Base-by-base conservation (phyloP, 2,329 filamentous ascomycete genomes). In the Talaromyces funiculosus region DNA sequence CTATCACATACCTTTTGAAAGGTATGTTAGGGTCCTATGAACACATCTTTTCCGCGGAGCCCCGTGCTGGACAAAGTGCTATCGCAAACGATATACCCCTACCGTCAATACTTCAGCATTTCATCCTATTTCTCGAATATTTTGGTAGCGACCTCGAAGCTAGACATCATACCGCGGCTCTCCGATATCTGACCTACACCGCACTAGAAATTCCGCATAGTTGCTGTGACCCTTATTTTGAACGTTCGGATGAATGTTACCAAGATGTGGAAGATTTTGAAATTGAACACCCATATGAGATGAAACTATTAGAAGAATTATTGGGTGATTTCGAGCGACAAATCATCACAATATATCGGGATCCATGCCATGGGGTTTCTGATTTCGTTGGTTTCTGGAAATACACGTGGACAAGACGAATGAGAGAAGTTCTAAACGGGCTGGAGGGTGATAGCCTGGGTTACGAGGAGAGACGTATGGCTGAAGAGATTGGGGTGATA, bases 41-140 rank as follows among this genome's bases (percentile, higher is more conserved):
- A 18, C 16, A 1, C 0, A n/a, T 18, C 0, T 18, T 3, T 3
- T 3, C 6, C 5, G 18, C n/a, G 5, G 16, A 38, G 2, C n/a
- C 7, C 5, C 14, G 16, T 18, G 16, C 37, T 7, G 16, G 3
- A 12, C 8, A 33, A 9, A 33, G 31, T 4, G 31, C 31, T n/a
- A n/a, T n/a, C 31, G 31, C 6, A 33, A 33, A 18, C 16, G 6
- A 18, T 7, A 38, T n/a, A 18, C 5, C 9, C n/a, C 16, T n/a
- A 38, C 14, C n/a, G 18, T 1, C 5, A 7, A 4, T 18, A 7
- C n/a, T 38, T 1, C 16, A 7, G 16, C 6, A 18, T 18, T 18
- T 38, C 16, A n/a, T 1, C 4, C 16, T 38, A 8, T 38, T 38
- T 8, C 37, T 38, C n/a, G 18, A 38, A 9, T 9, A 38, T 38